Base-by-base conservation (phyloP, 352 stramenopile genomes). In the Chrysophaeum taylorii region DNA sequence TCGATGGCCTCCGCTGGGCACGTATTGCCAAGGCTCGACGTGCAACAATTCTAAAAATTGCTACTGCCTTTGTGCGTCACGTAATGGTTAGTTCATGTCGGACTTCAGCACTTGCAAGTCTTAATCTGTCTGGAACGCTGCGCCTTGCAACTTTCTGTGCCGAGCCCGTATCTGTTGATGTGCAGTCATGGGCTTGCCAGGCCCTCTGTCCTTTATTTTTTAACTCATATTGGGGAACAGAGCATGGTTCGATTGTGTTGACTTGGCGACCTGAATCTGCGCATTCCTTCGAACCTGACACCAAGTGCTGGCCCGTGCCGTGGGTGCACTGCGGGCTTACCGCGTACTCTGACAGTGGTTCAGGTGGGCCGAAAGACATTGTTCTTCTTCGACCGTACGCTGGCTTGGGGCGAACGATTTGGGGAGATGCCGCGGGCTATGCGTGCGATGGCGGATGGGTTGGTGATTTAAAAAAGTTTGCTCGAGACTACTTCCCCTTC, bases 221-320 rank as follows among this genome's bases (percentile, higher is more conserved):
- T 7, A 45, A 48, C 31, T 66, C 57, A n/a, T 66, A 66, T 36
- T 66, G 57, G 57, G 31, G 33, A 9, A 66, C 57, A 2, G 57
- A 66, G 57, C 57, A 66, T 36, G 57, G 57, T 2, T 66, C 57
- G 2, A 45, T 66, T 7, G 57, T 66, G 12, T 14, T 45, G 33
- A 45, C 31, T 18, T n/a, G n/a, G n/a, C 45, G 45, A 1, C 57
- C 33, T n/a, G 33, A 66, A 14, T 14, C 57, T 31, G 2, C 2
- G 5, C 33, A 9, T 5, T 29, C 14, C 33, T 66, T n/a, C 31
- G 4, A 42, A 18, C 15, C 33, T 36, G 57, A 33, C 31, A 45
- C 57, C 1, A 66, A 9, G 5, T 45, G 31, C 31, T 66, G 27
- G 14, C 33, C 57, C 1, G 57, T 66, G 33, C 57, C 57, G 2